Evolutionary conservation across 192 early-diverging fungal species (phyloP).

Genomic region (Coemansia sp.): DNA sequence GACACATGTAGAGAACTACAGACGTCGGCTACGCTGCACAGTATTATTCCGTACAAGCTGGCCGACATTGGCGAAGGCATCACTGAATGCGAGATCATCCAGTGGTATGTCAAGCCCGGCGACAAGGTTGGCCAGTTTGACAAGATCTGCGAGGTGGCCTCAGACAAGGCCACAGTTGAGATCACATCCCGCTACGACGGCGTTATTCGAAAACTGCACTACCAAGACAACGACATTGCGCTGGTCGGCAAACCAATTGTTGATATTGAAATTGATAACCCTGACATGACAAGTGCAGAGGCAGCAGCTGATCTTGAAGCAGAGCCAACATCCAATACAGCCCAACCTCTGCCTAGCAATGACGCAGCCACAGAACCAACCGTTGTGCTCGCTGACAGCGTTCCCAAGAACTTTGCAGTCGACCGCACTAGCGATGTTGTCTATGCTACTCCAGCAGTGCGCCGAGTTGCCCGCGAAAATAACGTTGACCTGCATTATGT

Average conservation of each 20-base stretch:
- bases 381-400: background rate
- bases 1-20: conserved; percentile 50
- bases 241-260: conserved; percentile 87
- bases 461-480: conserved; percentile 79
- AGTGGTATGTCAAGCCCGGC: conserved; percentile 97
- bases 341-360: background rate
- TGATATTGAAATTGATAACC: conserved; percentile 69
- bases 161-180: conserved; percentile 98
- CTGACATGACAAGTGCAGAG: background rate
- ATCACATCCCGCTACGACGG: conserved; percentile 96
- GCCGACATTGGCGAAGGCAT: conserved; percentile 99
- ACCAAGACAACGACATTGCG: conserved; percentile 86
- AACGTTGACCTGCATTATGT: conserved; percentile 72
- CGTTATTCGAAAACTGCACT: conserved; percentile 73
- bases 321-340: background rate
- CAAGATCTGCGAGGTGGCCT: conserved; percentile 95
- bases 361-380: background rate
- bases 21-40: conserved; percentile 35
- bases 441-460: conserved; percentile 87
- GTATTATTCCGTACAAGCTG: conserved; percentile 73
- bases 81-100: conserved; percentile 94
- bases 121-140: conserved; percentile 88
- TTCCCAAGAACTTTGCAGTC: conserved; percentile 19
- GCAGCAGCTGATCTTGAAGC: background rate
- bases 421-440: conserved; percentile 41